Conservation (phyloP, 2,329 filamentous ascomycete species). For the Aureobasidium namibiae region DNA sequence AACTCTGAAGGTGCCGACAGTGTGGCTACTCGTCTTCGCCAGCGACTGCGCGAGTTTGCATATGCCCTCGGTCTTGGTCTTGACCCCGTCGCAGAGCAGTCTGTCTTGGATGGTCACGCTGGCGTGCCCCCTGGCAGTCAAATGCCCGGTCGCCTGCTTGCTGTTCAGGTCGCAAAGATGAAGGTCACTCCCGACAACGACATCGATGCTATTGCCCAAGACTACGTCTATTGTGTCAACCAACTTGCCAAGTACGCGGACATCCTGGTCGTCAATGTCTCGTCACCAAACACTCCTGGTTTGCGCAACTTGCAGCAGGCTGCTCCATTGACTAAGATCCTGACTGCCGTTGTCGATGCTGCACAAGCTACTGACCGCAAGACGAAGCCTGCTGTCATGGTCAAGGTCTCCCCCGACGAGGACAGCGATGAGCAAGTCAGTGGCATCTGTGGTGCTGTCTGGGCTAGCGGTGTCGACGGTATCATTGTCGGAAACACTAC, state of each 20-base stretch:
- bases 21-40: slow-evolving; percentile 69
- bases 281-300: slow-evolving; percentile 90
- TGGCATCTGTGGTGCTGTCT: slow-evolving; percentile 81
- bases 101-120: slow-evolving; percentile 68
- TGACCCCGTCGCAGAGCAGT: slow-evolving; percentile 55
- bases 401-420: slow-evolving; percentile 96
- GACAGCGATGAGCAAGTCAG: slow-evolving; percentile 75
- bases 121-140: slow-evolving; percentile 77
- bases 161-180: slow-evolving; percentile 95
- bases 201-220: slow-evolving; percentile 66
- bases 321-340: slow-evolving; percentile 71
- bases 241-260: slow-evolving; percentile 82
- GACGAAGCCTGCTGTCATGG: slow-evolving; percentile 77
- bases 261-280: slow-evolving; percentile 96
- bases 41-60: slow-evolving; percentile 71
- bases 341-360: slow-evolving; percentile 74
- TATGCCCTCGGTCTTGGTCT: slow-evolving; percentile 58
- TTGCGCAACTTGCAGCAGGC: slow-evolving; percentile 78
- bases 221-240: slow-evolving; percentile 84
- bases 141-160: slow-evolving; percentile 63
- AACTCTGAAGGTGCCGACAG: slow-evolving; percentile 86
- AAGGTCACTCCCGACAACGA: slow-evolving; percentile 82
- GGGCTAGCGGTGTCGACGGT: slow-evolving; percentile 78
- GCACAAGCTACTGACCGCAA: slow-evolving; percentile 61
- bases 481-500: slow-evolving; percentile 98